Conservation (phyloP, 192 early-diverging fungal species). For the Entomortierella chlamydospora region DNA sequence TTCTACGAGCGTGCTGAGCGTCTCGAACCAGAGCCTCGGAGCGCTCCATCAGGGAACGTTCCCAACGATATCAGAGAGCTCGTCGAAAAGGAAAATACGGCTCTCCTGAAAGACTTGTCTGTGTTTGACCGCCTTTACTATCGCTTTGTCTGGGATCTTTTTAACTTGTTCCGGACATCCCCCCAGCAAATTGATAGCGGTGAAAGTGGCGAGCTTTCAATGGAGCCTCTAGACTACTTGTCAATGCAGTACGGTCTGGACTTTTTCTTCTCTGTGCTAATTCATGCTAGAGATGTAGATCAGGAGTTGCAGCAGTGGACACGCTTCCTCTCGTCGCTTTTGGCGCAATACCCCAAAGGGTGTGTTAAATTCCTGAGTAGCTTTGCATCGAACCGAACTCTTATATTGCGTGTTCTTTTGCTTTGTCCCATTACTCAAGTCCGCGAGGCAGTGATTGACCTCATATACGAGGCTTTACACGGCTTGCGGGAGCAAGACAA, state of each 20-base stretch:
- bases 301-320: constrained; percentile 51
- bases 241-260: constrained; percentile 47
- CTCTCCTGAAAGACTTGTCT: constrained; percentile 47
- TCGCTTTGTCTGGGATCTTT: constrained; percentile 52
- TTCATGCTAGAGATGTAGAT: constrained; percentile 53
- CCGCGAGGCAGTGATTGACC: constrained; percentile 55
- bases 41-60: background rate
- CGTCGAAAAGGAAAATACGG: constrained; percentile 52
- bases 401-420: constrained; percentile 42
- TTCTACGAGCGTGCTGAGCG: constrained; percentile 56
- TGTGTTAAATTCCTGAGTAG: constrained; percentile 49
- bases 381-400: constrained; percentile 19
- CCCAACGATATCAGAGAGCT: constrained; percentile 52
- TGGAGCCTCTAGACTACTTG: constrained; percentile 19
- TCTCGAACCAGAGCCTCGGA: background rate
- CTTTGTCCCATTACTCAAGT: constrained; percentile 56
- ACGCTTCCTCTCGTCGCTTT: constrained; percentile 47
- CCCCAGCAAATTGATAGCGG: background rate
- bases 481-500: constrained; percentile 41
- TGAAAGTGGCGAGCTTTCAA: background rate
- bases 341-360: constrained; percentile 35
- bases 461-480: constrained; percentile 47
- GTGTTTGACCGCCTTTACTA: constrained; percentile 59
- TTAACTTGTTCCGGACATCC: constrained; percentile 23
- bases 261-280: constrained; percentile 55